Conservation (phyloP, 192 early-diverging fungal genomes). For the Coemansia sp. region DNA sequence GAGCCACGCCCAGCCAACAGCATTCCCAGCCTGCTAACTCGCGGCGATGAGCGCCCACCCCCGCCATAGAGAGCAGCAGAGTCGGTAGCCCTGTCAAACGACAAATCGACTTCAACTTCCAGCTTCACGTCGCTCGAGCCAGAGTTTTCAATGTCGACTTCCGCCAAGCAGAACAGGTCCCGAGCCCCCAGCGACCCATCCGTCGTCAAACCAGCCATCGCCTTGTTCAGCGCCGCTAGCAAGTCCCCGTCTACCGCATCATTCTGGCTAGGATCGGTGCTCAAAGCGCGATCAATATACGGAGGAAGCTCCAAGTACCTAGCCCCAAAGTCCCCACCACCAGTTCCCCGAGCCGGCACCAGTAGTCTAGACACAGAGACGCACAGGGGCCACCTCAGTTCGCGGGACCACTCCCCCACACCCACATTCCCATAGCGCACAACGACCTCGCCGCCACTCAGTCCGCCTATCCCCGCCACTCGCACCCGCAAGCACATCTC, state of each 20-base stretch:
- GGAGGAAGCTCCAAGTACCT: conserved; percentile 34
- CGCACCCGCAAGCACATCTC: conserved; percentile 19
- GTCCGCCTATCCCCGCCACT: conserved; percentile 23
- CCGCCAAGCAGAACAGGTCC: conserved; percentile 36
- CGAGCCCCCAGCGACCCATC: not conserved
- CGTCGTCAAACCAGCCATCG: not conserved
- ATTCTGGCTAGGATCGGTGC: not conserved
- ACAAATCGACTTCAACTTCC: conserved; percentile 30
- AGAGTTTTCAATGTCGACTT: conserved; percentile 23
- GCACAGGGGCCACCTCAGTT: conserved; percentile 35
- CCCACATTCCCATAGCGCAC: conserved; percentile 27
- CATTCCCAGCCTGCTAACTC: not conserved
- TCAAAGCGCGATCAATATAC: conserved; percentile 19
- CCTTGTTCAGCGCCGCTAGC: conserved; percentile 9
- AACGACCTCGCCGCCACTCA: conserved; percentile 25
- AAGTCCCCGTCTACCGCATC: conserved; percentile 1
- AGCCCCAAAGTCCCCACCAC: not conserved
- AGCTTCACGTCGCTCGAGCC: conserved; percentile 23
- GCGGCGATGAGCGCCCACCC: not conserved
- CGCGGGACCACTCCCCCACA: conserved; percentile 22
- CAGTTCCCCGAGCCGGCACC: conserved; percentile 5
- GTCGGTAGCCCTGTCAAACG: not conserved
- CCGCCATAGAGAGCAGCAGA: not conserved
- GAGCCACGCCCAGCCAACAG: conserved; percentile 15
- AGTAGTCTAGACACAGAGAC: conserved; percentile 32